Conservation (phyloP, 2,329 filamentous ascomycete genomes). For the Pestalotiopsis fici region DNA sequence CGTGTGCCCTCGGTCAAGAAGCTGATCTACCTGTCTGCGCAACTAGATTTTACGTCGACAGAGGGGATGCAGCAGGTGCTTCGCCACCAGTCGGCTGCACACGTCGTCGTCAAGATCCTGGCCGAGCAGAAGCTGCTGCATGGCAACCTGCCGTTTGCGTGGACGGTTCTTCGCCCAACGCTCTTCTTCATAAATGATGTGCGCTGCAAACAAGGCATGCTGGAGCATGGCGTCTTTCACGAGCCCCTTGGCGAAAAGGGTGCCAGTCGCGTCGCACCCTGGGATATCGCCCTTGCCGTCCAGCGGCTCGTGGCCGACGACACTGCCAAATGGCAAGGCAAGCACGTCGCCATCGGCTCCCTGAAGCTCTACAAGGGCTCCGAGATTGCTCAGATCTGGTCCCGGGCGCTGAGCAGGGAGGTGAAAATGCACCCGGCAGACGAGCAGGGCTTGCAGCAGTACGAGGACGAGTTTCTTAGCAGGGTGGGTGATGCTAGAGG, state of each 20-base stretch:
- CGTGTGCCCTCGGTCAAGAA: background rate
- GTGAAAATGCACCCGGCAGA: background rate
- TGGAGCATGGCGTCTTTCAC: background rate
- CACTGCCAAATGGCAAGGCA: background rate
- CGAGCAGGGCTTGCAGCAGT: background rate
- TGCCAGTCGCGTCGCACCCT: slow-evolving; percentile 3
- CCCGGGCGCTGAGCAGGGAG: background rate
- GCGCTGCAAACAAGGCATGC: slow-evolving; percentile 2
- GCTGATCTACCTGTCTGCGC: slow-evolving; percentile 1
- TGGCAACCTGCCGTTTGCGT: background rate
- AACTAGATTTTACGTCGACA: background rate
- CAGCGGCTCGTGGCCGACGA: background rate
- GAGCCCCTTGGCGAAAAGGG: slow-evolving; percentile 6
- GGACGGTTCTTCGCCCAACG: slow-evolving; percentile 1
- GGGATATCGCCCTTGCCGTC: slow-evolving; percentile 8
- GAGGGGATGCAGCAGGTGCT: background rate
- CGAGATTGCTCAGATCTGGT: slow-evolving; percentile 2
- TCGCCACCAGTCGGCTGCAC: background rate
- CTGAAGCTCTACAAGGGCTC: background rate
- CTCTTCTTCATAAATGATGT: slow-evolving; percentile 10
- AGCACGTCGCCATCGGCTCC: slow-evolving; percentile 1
- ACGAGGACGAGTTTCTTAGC: background rate
- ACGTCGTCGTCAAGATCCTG: slow-evolving; percentile 7
- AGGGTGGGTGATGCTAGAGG: background rate
- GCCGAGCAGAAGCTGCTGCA: slow-evolving; percentile 3